Conservation (phyloP, 2,329 filamentous ascomycete genomes). For the Botrytis aclada region DNA sequence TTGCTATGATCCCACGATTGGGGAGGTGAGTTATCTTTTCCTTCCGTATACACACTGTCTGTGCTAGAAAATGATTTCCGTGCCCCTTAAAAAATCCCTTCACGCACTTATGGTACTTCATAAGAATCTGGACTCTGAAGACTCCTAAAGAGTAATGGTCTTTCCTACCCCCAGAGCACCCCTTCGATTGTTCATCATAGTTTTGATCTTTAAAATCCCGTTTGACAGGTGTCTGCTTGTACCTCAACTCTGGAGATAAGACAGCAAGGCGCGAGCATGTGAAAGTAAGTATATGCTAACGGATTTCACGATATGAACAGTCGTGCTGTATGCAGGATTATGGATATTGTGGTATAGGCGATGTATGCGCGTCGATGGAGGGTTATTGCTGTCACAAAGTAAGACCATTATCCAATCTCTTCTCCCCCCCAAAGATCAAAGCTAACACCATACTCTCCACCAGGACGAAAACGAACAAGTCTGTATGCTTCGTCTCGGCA, state of each 20-base stretch:
- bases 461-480: background rate
- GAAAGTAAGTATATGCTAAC: background rate
- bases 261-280: background rate
- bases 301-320: constrained; percentile 4
- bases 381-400: constrained; percentile 29
- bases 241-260: background rate
- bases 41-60: background rate
- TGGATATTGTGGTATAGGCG: constrained; percentile 25
- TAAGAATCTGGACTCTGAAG: background rate
- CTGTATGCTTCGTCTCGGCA: background rate
- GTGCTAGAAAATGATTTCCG: background rate
- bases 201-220: background rate
- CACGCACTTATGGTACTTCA: background rate
- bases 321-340: constrained; percentile 26
- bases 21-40: constrained; percentile 21
- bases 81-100: background rate
- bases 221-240: background rate
- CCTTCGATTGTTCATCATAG: background rate
- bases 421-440: too few species aligned
- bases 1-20: constrained; percentile 29
- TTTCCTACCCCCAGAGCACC: background rate
- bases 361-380: constrained; percentile 25
- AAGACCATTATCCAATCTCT: background rate
- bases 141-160: background rate
- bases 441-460: background rate